Evolutionary conservation across 306 rosid species (phyloP).

Genomic region (Quercus parvula): DNA sequence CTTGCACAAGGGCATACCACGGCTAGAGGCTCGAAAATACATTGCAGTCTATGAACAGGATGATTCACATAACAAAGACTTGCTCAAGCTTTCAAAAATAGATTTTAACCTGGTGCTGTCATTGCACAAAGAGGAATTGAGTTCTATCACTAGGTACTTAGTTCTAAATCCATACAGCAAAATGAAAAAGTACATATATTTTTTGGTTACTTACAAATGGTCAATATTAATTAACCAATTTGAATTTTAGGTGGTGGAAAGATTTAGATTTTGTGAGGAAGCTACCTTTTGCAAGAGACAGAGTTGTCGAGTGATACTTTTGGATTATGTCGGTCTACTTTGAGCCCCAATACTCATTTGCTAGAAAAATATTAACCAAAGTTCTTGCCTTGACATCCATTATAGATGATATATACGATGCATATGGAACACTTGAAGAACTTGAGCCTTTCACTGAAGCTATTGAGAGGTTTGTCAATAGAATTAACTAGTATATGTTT

Average conservation of each 20-base stretch:
- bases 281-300: conserved; percentile 37
- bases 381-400: background rate
- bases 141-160: conserved; percentile 16
- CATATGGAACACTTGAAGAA: conserved; percentile 50
- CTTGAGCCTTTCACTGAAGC: conserved; percentile 37
- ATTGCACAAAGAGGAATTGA: conserved; percentile 38
- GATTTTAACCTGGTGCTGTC: conserved; percentile 47
- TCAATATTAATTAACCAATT: background rate
- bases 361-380: conserved; percentile 26
- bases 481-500: no score
- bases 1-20: conserved; percentile 26
- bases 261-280: conserved; percentile 20
- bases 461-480: conserved; percentile 29
- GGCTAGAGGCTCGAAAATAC: conserved; percentile 31
- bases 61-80: conserved; percentile 19
- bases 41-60: conserved; percentile 32
- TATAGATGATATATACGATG: conserved; percentile 48
- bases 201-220: background rate
- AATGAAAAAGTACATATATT: background rate
- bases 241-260: conserved; percentile 47
- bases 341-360: conserved; percentile 25
- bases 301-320: conserved; percentile 44
- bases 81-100: conserved; percentile 38
- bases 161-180: background rate
- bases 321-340: conserved; percentile 33